Evolutionary conservation across 805 yeast genomes (phyloP), one percentile per base, ranked within the genome.

Genomic region (Candida chauliodis): DNA sequence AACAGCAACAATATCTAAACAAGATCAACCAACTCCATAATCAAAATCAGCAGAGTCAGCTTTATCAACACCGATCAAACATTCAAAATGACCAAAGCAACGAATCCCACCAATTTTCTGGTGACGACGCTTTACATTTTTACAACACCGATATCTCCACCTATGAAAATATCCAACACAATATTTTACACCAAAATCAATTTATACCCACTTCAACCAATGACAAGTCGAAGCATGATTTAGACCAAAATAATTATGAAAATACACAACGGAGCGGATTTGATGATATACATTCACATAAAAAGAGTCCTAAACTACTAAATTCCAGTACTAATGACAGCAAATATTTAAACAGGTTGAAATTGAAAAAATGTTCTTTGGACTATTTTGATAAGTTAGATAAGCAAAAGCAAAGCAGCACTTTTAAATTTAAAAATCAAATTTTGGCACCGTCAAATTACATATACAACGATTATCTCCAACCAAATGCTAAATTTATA

Each of bases 401-500:
- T n/a, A 9, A 22, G n/a, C n/a, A n/a, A n/a, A n/a, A n/a, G n/a
- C n/a, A n/a, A n/a, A n/a, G n/a, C n/a, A n/a, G n/a, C n/a, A 19
- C 28, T 6, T 33, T 42, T 34, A 43, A 35, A 23, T 20, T 15
- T 18, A 19, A 21, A 21, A 6, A 20, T 21, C 28, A 15, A 22
- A n/a, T 5, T 11, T 13, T 14, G 14, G 13, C 13, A 8, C 10
- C 7, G 5, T 14, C 28, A 25, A 25, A 35, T 44, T 5, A 57
- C 57, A 0, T 53, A 78, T 70, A 9, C 75, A 37, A 52, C 42
- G 38, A 55, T 3, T 76, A 73, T 38, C 61, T 85, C 14, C 73
- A 75, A 40, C 81, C 89, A 2, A 81, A 84, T 32, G 69, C 85
- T 18, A 61, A 52, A 25, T 85, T 80, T 47, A 53, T 67, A 7